Percentiles rank a stretch among this genome's conserved stretches.
Conservation (phyloP, 441 rosid species). For the Daphne laureola region DNA sequence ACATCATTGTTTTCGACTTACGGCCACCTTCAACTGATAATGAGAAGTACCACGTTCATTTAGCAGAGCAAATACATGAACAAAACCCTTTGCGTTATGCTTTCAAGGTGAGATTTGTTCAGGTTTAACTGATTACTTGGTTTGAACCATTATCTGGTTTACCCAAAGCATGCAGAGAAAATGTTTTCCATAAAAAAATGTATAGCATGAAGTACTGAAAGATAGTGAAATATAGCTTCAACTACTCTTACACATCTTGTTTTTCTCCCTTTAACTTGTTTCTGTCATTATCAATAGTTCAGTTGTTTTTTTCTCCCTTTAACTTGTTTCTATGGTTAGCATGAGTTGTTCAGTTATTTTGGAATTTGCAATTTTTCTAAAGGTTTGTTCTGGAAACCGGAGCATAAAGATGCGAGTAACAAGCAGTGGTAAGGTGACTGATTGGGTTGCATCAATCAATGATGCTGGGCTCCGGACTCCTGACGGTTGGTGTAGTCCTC, state of each 20-base stretch:
- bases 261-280: too few species aligned
- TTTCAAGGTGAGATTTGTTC: slow-evolving; percentile 30
- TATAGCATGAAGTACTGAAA: too few species aligned
- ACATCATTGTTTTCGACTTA: slow-evolving; percentile 55
- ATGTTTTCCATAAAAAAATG: too few species aligned
- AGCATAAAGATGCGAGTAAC: slow-evolving; percentile 46
- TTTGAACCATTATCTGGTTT: too few species aligned
- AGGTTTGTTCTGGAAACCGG: slow-evolving; percentile 54
- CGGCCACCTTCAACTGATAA: slow-evolving; percentile 25
- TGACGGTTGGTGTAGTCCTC: slow-evolving; percentile 58
- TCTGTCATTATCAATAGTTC: too few species aligned
- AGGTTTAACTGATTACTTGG: background rate
- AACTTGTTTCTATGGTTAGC: too few species aligned
- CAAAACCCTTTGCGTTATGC: slow-evolving; percentile 49
- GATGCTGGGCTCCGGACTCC: slow-evolving; percentile 36
- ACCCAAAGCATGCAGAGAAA: too few species aligned
- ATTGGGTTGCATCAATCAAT: slow-evolving; percentile 59
- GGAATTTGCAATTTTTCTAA: slow-evolving; percentile 6
- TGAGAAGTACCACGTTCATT: slow-evolving; percentile 27
- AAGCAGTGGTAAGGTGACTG: slow-evolving; percentile 42
- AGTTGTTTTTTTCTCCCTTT: too few species aligned
- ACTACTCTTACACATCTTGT: too few species aligned
- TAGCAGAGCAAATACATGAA: slow-evolving; percentile 57
- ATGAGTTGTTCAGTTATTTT: background rate
- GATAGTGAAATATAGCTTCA: too few species aligned